Base-by-base conservation (phyloP, 495 filamentous ascomycete species). In the Penicillium waksmanii region DNA sequence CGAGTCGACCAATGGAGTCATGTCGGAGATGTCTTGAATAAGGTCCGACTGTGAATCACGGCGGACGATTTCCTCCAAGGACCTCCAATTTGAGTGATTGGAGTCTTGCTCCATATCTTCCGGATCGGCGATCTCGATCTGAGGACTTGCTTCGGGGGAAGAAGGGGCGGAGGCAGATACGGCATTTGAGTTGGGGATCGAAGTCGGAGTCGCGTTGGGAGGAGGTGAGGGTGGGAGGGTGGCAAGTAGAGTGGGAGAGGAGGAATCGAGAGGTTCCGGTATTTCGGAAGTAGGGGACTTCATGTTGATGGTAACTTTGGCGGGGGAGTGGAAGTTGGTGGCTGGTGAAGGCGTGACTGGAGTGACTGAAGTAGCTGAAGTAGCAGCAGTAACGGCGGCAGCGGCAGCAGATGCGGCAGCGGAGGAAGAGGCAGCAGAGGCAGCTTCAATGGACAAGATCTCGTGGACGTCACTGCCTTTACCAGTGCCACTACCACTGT, bases 221-320 rank as follows among this genome's bases (percentile, higher is more conserved):
- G 61, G 21, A 43, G 61, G 51, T n/a, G 56, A 31, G 10, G 3
- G 17, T 44, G 17, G 17, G 7, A 44, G 6, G 15, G 60, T 40
- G 36, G 56, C 52, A 44, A 40, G 42, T 38, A 58, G 52, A 5
- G 65, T 58, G 36, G 42, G 15, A 33, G 56, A 17, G 3, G 62
- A 48, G 25, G 63, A 21, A 12, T 68, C 54, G 8, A 59, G 51
- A n/a, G 56, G 27, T 6, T 54, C 58, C 36, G 64, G 27, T 58
- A 67, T 72, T 1, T 60, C 61, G 31, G 64, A 27, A 27, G 58
- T 57, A 21, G 77, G 70, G 10, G 78, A 79, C 56, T 81, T 75
- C 70, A 77, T 72, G 60, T 85, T 86, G 71, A 86, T 86, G 21
- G 84, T 85, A 49, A 87, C 78, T 66, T 80, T 77, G 54, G 74